These are phyloP conservation scores for Eryngium alpinum DNA, from an alignment of 140 eudicot species.

Conservation along the genomic window DNA sequence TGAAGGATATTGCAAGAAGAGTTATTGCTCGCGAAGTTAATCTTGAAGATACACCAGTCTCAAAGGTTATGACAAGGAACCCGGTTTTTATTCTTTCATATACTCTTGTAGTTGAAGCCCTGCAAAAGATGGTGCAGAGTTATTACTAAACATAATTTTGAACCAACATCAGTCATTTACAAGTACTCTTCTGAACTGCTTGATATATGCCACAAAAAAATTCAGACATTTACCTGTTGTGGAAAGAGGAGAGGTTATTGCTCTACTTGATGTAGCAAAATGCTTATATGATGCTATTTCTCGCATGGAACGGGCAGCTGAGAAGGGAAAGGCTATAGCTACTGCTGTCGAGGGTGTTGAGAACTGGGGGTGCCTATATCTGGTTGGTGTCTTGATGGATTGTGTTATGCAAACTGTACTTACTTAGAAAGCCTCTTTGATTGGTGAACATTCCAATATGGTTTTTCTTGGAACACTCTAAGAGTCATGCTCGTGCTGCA, in stretches of 20 bases:
- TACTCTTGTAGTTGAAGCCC: conserved; percentile 92
- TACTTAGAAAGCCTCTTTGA: not conserved
- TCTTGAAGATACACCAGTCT: conserved; percentile 78
- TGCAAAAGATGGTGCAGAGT: conserved; percentile 99
- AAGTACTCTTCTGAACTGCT: conserved; percentile 3
- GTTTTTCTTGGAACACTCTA: not conserved
- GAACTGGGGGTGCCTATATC: conserved; percentile 77
- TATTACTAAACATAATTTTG: not conserved
- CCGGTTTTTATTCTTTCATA: conserved; percentile 95
- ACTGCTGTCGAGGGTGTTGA: conserved; percentile 99
- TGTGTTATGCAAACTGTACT: not conserved
- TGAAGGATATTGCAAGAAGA: conserved; percentile 87
- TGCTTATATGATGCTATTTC: conserved; percentile 96
- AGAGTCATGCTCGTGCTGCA: not conserved
- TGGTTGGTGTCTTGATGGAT: conserved; percentile 39
- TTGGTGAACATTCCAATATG: not conserved
- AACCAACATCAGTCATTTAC: not conserved
- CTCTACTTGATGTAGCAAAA: conserved; percentile 88
- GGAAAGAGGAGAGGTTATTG: conserved; percentile 87
- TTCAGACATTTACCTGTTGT: conserved; percentile 96
- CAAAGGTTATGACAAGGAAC: conserved; percentile 91
- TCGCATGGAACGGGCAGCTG: conserved; percentile 96
- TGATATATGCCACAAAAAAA: conserved; percentile 47
- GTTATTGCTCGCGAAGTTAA: conserved; percentile 81
- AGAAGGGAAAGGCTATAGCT: conserved; percentile 95